Conservation (phyloP, 192 early-diverging fungal species). For the Anaeromyces robustus region DNA sequence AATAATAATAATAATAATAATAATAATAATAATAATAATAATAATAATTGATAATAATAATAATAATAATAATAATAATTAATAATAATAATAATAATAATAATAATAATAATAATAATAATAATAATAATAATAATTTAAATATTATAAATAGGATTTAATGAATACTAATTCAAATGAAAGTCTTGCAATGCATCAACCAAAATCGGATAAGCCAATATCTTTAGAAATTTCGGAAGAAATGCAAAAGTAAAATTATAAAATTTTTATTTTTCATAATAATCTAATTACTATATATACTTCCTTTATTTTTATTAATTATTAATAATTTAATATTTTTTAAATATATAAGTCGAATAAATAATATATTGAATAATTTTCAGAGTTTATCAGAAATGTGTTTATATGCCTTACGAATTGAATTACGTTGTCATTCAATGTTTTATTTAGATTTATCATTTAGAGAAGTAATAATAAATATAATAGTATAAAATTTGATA, state of each 20-base stretch:
- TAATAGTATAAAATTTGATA: neutral
- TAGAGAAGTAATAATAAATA: slow-evolving; percentile 46
- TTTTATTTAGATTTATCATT: slow-evolving; percentile 79
- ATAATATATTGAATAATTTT: slow-evolving; percentile 39
- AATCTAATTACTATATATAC: no score
- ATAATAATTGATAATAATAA: neutral
- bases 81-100: no score
- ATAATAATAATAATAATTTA: no score
- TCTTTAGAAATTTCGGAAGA: neutral
- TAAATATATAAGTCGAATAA: slow-evolving; percentile 13
- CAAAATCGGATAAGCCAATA: neutral
- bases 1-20: neutral
- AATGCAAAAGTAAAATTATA: neutral
- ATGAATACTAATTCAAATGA: neutral
- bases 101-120: neutral
- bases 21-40: neutral
- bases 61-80: no score
- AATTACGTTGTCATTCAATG: slow-evolving; percentile 68
- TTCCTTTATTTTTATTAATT: no score
- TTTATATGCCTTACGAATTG: slow-evolving; percentile 65
- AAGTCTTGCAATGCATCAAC: neutral
- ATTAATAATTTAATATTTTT: no score
- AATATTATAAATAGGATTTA: neutral
- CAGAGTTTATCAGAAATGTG: slow-evolving; percentile 60
- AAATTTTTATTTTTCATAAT: no score